A percentile compares a stretch with the other conserved stretches of the same genome.
Evolutionary conservation across 2,329 filamentous ascomycete genomes (phyloP).

Genomic region (Alternaria arbusti): DNA sequence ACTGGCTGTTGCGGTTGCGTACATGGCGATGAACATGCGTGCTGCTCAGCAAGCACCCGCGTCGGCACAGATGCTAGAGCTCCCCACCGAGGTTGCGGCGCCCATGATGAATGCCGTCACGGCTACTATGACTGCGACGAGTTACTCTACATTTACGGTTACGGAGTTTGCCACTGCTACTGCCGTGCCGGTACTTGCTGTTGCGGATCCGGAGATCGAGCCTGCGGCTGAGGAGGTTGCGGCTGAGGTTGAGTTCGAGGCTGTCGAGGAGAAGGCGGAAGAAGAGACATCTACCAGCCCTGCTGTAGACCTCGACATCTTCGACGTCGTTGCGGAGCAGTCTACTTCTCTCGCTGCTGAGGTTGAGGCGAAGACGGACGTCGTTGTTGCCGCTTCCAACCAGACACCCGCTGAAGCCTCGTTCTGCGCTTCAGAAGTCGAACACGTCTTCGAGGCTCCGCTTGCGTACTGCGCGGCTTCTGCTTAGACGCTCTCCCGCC

Average conservation of each 20-base stretch:
- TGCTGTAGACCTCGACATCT: neutral
- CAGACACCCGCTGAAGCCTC: neutral
- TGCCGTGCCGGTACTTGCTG: neutral
- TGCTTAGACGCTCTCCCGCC: neutral
- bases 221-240: neutral
- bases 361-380: neutral
- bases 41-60: conserved; percentile 11
- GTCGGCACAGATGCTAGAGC: conserved; percentile 1
- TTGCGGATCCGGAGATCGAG: neutral
- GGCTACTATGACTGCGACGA: conserved; percentile 33
- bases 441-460: neutral
- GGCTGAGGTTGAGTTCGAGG: neutral
- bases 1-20: conserved; percentile 53
- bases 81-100: neutral
- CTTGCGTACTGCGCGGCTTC: neutral
- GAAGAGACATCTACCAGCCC: neutral
- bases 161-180: conserved; percentile 25
- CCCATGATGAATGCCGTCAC: conserved; percentile 22
- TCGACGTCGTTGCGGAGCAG: neutral
- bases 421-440: neutral
- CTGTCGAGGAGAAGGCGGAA: neutral
- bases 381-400: neutral
- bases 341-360: neutral
- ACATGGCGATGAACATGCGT: conserved; percentile 44
- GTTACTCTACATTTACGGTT: conserved; percentile 35